Evolutionary conservation across 1,284 basidiomycete genomes (phyloP), one percentile per base, ranked within the genome.

Genomic region (Bjerkandera adusta): DNA sequence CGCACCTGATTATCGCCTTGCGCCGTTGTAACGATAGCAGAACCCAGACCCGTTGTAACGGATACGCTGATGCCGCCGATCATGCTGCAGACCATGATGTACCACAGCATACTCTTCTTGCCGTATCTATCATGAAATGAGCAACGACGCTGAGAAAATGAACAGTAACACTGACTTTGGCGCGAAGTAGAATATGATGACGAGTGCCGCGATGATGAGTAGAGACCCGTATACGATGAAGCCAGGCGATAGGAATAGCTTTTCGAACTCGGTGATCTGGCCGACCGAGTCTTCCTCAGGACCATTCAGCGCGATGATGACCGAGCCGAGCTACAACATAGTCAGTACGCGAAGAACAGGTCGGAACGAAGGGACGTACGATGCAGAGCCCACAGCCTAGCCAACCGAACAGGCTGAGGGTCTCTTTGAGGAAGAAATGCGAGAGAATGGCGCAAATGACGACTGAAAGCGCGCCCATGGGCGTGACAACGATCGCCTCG

Each of bases 11-110:
- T 96, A 60, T 89, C 77, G 37, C 94, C 94, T 68, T 83, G 75
- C 15, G 86, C 90, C 33, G 83, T 86, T 27, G 90, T 85, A 26
- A 99, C 81, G 59, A 99, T 97, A 33, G 93, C 88, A 18, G 91
- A 73, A 29, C 96, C 96, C 16, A 99, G 78, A 27, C 96, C 96
- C 35, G 92, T 94, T 3, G 94, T 97, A 49, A 96, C 95, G 57
- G 90, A 94, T 57, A 99, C 96, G 52, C 88, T 92, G 50, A 99
- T 87, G 1, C 97, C 96, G 22, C 96, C 96, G 60, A 98, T 97
- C 75, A 98, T 84, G 54, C 89, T 93, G 68, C 96, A 99, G 30
- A 97, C 89, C 36, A 78, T 72, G 57, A 97, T 94, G 68, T 98
- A 97, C 78, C 94, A 94, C 52, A 99, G 69, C 95, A 98, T 97